Conservation (phyloP, 164 flowering plant species). For the Kingdonia uniflora region DNA sequence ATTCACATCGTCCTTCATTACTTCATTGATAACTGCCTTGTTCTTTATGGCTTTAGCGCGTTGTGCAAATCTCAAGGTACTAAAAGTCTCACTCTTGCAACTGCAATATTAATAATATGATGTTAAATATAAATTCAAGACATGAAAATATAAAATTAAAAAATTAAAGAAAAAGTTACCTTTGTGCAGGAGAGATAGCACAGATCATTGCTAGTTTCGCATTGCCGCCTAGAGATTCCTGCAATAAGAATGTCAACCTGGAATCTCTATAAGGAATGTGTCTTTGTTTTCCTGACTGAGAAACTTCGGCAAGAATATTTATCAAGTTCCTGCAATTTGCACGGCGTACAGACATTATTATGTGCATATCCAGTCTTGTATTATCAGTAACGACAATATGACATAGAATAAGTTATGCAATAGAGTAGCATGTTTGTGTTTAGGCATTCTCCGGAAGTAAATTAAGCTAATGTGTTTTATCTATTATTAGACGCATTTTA, state of each 20-base stretch:
- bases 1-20: conserved; percentile 83
- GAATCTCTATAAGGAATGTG: conserved; percentile 99
- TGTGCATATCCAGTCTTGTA: too few species aligned
- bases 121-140: too few species aligned
- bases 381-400: too few species aligned
- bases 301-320: conserved; percentile 94
- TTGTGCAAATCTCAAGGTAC: conserved; percentile 95
- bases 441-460: too few species aligned
- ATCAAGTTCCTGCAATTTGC: conserved; percentile 76
- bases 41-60: conserved; percentile 95
- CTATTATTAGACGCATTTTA: too few species aligned
- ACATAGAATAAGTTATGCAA: too few species aligned
- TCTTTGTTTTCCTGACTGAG: conserved; percentile 90
- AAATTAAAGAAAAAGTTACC: conserved; percentile 26
- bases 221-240: conserved; percentile 98
- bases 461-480: too few species aligned
- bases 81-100: conserved; percentile 83
- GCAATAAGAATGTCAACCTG: conserved; percentile 82
- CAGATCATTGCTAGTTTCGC: conserved; percentile 94
- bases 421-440: too few species aligned
- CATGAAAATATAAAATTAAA: not conserved
- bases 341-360: too few species aligned
- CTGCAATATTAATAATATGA: conserved; percentile 32
- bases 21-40: conserved; percentile 92
- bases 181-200: conserved; percentile 86